Evolutionary conservation across 306 rosid species (phyloP).

Genomic region (Citrullus mucosospermus): DNA sequence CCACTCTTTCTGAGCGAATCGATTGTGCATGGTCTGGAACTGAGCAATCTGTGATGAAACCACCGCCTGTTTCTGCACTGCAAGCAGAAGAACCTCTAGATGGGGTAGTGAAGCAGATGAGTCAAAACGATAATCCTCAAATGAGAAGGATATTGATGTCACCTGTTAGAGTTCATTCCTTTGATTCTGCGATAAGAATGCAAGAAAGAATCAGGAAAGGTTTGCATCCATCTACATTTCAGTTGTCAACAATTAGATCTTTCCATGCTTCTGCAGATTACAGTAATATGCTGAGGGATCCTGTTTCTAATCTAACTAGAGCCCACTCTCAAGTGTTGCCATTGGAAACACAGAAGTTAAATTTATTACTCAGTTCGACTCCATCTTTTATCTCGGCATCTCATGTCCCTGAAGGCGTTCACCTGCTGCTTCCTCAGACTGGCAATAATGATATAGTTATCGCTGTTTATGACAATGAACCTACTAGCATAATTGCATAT

Average conservation of each 20-base stretch:
- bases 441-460: conserved; percentile 45
- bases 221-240: conserved; percentile 35
- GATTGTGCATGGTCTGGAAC: conserved; percentile 96
- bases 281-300: conserved; percentile 70
- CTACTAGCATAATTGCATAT: conserved; percentile 80
- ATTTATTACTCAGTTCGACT: conserved; percentile 35
- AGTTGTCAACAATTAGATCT: conserved; percentile 47
- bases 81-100: conserved; percentile 24
- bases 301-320: conserved; percentile 40
- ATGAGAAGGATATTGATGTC: conserved; percentile 30
- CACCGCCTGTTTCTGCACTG: conserved; percentile 14
- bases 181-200: conserved; percentile 69
- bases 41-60: conserved; percentile 32
- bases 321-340: conserved; percentile 43
- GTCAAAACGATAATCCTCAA: conserved; percentile 30
- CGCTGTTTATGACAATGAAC: conserved; percentile 90
- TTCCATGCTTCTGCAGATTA: conserved; percentile 89
- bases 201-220: conserved; percentile 54
- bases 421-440: conserved; percentile 70
- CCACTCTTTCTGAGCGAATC: conserved; percentile 86
- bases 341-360: conserved; percentile 55
- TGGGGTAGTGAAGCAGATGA: conserved; percentile 16
- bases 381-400: conserved; percentile 58
- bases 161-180: conserved; percentile 71
- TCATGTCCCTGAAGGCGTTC: conserved; percentile 62